These are phyloP conservation scores for Blastobotrys peoriensis DNA, from an alignment of 805 yeast species.

Conservation along the genomic window DNA sequence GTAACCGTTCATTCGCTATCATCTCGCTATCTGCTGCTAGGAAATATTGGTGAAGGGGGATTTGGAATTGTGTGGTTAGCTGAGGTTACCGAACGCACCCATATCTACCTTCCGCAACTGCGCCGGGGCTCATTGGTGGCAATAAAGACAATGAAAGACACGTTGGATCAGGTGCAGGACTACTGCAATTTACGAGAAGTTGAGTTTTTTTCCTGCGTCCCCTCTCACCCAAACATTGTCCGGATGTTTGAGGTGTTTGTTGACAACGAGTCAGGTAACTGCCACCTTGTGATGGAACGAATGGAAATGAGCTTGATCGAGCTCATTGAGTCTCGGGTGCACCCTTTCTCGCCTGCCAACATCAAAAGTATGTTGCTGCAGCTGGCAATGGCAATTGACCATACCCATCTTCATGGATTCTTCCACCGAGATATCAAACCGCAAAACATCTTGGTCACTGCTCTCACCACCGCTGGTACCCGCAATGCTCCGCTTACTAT, in stretches of 20 bases:
- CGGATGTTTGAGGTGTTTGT: conserved; percentile 74
- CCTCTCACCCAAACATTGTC: conserved; percentile 66
- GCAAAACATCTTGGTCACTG: conserved; percentile 72
- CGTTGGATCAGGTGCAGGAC: conserved; percentile 45
- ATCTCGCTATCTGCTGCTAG: conserved; percentile 13
- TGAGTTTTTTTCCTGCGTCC: conserved; percentile 40
- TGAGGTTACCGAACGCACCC: conserved; percentile 3
- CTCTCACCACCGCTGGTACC: not conserved
- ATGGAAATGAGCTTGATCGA: conserved; percentile 80
- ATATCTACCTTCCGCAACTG: not conserved
- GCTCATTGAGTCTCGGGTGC: conserved; percentile 56
- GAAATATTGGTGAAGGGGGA: conserved; percentile 25
- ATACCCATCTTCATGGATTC: conserved; percentile 64
- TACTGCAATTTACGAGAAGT: conserved; percentile 40
- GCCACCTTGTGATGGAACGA: conserved; percentile 84
- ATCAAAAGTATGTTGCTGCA: conserved; percentile 51
- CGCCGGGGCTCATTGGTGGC: conserved; percentile 46
- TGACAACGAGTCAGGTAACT: conserved; percentile 50
- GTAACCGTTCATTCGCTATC: not conserved
- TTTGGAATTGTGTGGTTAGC: conserved; percentile 21
- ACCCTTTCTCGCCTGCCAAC: conserved; percentile 50
- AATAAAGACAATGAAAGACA: conserved; percentile 67
- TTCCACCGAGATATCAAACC: conserved; percentile 93
- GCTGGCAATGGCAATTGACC: conserved; percentile 68
- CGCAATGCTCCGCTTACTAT: conserved; percentile 45